Evolutionary conservation across 306 rosid genomes (phyloP), one percentile per base, ranked within the genome.

Genomic region (Fragaria iinumae): DNA sequence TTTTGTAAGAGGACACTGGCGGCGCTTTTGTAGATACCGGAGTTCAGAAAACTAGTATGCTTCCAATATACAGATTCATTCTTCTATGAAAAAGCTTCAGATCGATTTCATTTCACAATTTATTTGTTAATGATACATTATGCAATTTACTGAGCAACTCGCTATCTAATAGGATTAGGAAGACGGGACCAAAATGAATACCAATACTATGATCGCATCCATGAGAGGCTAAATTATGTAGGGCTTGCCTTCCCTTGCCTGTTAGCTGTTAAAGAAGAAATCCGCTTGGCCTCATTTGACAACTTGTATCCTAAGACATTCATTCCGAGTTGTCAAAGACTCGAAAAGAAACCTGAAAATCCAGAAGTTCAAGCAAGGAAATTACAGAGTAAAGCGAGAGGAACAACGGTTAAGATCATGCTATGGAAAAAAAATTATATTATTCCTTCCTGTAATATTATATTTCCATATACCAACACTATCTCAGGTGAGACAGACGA

Each of bases 21-120:
- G 75, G 86, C 77, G 80, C 72, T 71, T 73, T 4, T 82, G 92
- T 84, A 82, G 72, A 81, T 86, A 73, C 68, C 41, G n/a, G 39
- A 62, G 64, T 57, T 25, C 14, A 23, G 13, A 57, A 11, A 10
- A 56, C 16, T 56, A 21, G 11, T 4, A 11, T 4, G 34, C 64
- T 62, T 62, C 17, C 39, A 27, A 62, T 13, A 62, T 4, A 27
- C 67, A 62, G 17, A 62, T 62, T 27, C 39, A 62, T 4, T 57
- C 53, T 47, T 25, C 12, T 17, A 47, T 47, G 65, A 66, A 21
- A 38, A 49, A 27, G 18, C 67, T 62, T n/a, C 62, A 55, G 36
- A 32, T 32, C 36, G 55, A 49, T 49, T 45, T 45, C 16, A 45
- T 8, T 50, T 49, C 53, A 14, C 53, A 10, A 49, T 49, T 14